Evolutionary conservation across 352 stramenopile species (phyloP).

Genomic region (Globisporangium camurandrum): DNA sequence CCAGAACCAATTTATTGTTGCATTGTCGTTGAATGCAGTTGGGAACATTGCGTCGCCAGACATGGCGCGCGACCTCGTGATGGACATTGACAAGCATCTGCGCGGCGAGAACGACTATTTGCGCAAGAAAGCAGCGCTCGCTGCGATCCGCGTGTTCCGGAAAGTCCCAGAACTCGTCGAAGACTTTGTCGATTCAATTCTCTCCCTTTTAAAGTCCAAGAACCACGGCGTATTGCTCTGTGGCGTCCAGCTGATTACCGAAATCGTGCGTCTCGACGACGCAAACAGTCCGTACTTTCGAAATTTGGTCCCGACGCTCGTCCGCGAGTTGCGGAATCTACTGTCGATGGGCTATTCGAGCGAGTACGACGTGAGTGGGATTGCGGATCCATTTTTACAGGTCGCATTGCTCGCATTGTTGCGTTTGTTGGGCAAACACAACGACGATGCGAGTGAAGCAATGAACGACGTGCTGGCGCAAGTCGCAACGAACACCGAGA

Average conservation of each 20-base stretch:
- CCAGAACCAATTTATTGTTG: slow-evolving; percentile 93
- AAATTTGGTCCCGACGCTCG: slow-evolving; percentile 66
- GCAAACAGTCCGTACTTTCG: slow-evolving; percentile 73
- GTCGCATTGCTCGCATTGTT: slow-evolving; percentile 89
- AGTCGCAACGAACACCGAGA: slow-evolving; percentile 99
- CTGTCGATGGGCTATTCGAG: slow-evolving; percentile 96
- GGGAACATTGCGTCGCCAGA: slow-evolving; percentile 95
- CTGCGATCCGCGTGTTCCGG: slow-evolving; percentile 87
- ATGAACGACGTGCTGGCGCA: slow-evolving; percentile 98
- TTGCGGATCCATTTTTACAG: slow-evolving; percentile 98
- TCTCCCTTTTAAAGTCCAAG: slow-evolving; percentile 91
- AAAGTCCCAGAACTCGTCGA: slow-evolving; percentile 98
- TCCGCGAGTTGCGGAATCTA: slow-evolving; percentile 92
- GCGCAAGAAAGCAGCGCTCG: slow-evolving; percentile 96
- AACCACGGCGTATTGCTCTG: slow-evolving; percentile 97
- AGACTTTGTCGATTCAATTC: slow-evolving; percentile 96
- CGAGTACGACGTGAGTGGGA: slow-evolving; percentile 98
- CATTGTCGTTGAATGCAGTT: slow-evolving; percentile 95
- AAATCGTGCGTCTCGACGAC: slow-evolving; percentile 84
- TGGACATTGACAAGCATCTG: slow-evolving; percentile 96
- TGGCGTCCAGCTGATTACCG: slow-evolving; percentile 94
- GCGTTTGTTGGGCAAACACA: slow-evolving; percentile 92
- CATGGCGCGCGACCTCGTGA: slow-evolving; percentile 97
- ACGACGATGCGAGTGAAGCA: slow-evolving; percentile 89
- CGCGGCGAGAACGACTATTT: slow-evolving; percentile 92